Evolutionary conservation across 257 asterid genomes (phyloP).

Genomic region (Solanum chaucha): DNA sequence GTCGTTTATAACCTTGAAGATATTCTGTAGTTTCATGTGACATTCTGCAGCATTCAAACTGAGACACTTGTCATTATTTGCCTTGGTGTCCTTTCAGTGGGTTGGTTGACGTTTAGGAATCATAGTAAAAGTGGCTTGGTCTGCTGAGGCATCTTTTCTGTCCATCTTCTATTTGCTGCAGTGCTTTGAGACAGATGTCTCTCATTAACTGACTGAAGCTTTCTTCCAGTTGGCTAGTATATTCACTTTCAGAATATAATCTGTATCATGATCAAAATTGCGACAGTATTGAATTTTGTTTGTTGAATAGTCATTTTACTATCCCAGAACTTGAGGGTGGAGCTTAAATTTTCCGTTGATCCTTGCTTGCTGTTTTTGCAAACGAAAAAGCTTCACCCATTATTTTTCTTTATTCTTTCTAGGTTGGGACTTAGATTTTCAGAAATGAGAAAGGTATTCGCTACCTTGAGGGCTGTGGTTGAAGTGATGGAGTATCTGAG

Average conservation of each 20-base stretch:
- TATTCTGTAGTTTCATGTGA: not conserved
- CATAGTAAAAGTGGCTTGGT: not conserved
- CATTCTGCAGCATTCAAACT: not conserved
- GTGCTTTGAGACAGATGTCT: not conserved
- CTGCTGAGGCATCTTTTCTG: not conserved
- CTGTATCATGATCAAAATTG: not conserved
- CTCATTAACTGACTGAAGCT: not conserved
- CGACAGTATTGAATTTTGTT: not conserved
- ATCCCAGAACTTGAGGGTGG: not conserved
- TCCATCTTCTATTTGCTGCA: not conserved
- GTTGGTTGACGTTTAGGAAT: not conserved
- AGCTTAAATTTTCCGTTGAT: not conserved
- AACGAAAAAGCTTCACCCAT: not conserved
- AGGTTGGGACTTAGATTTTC: conserved; percentile 51
- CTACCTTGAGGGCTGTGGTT: conserved; percentile 82
- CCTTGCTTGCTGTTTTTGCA: not conserved
- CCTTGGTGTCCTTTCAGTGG: not conserved
- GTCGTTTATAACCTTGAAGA: not conserved
- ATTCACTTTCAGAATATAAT: not conserved
- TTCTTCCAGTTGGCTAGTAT: not conserved
- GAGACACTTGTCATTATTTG: not conserved
- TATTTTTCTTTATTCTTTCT: conserved; percentile 12
- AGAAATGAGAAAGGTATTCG: conserved; percentile 70
- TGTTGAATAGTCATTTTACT: not conserved
- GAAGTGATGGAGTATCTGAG: conserved; percentile 92